These are phyloP conservation scores for Xylaria polymorpha DNA, from an alignment of 2,329 filamentous ascomycete species.

Conservation along the genomic window DNA sequence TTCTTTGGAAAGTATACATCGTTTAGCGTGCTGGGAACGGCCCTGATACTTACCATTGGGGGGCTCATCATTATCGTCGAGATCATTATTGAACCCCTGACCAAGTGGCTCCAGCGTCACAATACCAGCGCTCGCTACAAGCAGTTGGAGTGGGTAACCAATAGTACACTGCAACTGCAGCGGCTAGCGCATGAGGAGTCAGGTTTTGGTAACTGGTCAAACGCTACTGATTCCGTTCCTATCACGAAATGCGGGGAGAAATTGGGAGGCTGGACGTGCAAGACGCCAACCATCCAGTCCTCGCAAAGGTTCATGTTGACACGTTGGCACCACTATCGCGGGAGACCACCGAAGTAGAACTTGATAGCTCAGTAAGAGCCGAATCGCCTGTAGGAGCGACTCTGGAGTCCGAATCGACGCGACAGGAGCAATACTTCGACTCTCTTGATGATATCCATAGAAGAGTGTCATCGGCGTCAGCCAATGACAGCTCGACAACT, in stretches of 20 bases:
- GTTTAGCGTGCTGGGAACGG: not conserved
- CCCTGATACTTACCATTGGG: not conserved
- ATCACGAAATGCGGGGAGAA: not conserved
- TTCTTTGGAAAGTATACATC: not conserved
- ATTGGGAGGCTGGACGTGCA: not conserved
- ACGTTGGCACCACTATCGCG: not conserved
- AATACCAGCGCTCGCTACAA: not conserved
- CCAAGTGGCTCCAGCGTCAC: not conserved
- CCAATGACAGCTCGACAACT: not conserved
- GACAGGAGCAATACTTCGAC: not conserved
- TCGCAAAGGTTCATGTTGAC: not conserved
- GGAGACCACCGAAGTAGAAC: not conserved
- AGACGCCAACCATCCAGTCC: not conserved
- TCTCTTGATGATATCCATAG: not conserved
- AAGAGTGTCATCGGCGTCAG: not conserved
- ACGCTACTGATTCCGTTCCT: not conserved
- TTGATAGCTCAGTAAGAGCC: not conserved
- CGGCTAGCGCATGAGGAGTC: not conserved
- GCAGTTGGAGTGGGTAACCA: not conserved
- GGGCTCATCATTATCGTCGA: not conserved
- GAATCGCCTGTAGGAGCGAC: not conserved
- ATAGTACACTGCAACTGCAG: not conserved
- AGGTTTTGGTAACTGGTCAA: not conserved
- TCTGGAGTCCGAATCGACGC: not conserved
- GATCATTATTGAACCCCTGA: not conserved